Evolutionary conservation across 2,329 filamentous ascomycete genomes (phyloP).

Genomic region (Monosporascus sp.): DNA sequence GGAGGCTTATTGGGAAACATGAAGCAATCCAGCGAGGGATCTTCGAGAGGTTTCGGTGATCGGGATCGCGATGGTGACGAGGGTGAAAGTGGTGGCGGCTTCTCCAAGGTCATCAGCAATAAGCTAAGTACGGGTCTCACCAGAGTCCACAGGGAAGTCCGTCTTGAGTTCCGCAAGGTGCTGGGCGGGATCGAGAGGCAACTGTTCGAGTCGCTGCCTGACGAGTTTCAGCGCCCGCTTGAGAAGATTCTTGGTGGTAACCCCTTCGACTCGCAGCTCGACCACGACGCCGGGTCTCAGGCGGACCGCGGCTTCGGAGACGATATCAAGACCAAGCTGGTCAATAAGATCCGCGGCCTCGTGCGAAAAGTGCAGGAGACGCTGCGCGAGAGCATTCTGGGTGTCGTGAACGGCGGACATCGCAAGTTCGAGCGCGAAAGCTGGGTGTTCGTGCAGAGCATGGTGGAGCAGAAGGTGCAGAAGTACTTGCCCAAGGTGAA

Average conservation of each 20-base stretch:
- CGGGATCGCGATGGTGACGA: constrained; percentile 18
- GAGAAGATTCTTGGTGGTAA: constrained; percentile 43
- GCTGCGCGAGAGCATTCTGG: constrained; percentile 39
- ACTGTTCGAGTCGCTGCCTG: constrained; percentile 39
- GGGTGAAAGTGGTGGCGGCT: constrained; percentile 28
- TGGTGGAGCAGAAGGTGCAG: constrained; percentile 41
- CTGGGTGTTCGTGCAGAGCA: constrained; percentile 41
- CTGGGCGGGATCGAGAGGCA: constrained; percentile 40
- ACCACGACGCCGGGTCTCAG: constrained; percentile 25
- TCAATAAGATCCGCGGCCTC: constrained; percentile 38
- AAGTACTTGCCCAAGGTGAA: constrained; percentile 41
- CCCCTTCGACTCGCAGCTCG: constrained; percentile 39
- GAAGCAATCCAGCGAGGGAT: constrained; percentile 27
- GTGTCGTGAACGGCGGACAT: constrained; percentile 40
- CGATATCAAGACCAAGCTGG: constrained; percentile 38
- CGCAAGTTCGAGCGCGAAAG: constrained; percentile 41
- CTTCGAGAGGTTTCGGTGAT: constrained; percentile 27
- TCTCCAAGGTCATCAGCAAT: constrained; percentile 41
- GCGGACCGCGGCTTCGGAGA: constrained; percentile 36
- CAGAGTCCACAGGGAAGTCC: constrained; percentile 38
- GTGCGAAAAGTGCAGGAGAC: constrained; percentile 41
- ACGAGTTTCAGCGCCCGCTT: constrained; percentile 36
- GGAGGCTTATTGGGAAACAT: constrained; percentile 36
- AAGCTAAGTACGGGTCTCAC: constrained; percentile 41
- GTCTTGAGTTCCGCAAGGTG: constrained; percentile 40